These are phyloP conservation scores for Neonectria faginata DNA, from an alignment of 2,329 filamentous ascomycete genomes.

Conservation along the genomic window DNA sequence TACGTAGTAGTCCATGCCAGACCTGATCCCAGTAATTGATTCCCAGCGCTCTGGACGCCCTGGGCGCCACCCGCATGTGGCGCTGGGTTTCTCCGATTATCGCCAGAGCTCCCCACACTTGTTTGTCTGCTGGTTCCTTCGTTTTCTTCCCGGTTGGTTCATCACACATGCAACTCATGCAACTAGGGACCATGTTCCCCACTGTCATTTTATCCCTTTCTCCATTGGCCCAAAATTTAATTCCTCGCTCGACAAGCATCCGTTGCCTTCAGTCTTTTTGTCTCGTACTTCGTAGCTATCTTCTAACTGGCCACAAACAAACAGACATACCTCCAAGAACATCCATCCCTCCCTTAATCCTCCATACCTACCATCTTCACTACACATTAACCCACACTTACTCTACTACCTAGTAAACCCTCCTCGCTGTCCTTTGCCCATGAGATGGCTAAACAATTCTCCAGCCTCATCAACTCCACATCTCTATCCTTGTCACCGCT, in stretches of 20 bases:
- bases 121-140: not conserved
- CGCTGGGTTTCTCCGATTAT: not conserved
- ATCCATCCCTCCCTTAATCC: not conserved
- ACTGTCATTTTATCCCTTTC: not conserved
- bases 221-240: not conserved
- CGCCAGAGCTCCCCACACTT: not conserved
- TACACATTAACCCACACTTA: conserved; percentile 11
- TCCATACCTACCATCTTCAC: not conserved
- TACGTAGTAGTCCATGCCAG: not conserved
- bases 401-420: not conserved
- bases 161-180: not conserved
- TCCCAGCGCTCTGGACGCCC: not conserved
- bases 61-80: not conserved
- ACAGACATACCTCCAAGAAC: not conserved
- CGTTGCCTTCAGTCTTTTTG: not conserved
- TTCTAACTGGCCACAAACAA: not conserved
- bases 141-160: not conserved
- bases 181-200: not conserved
- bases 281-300: not conserved
- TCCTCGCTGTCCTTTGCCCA: not conserved
- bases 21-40: not conserved
- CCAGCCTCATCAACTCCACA: conserved; percentile 38
- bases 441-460: not conserved
- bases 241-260: not conserved
- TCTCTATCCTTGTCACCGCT: conserved; percentile 37